phyloP scores from a whole-genome alignment of 2,329 filamentous ascomycete species.

The Paramyrothecium roridum region DNA sequence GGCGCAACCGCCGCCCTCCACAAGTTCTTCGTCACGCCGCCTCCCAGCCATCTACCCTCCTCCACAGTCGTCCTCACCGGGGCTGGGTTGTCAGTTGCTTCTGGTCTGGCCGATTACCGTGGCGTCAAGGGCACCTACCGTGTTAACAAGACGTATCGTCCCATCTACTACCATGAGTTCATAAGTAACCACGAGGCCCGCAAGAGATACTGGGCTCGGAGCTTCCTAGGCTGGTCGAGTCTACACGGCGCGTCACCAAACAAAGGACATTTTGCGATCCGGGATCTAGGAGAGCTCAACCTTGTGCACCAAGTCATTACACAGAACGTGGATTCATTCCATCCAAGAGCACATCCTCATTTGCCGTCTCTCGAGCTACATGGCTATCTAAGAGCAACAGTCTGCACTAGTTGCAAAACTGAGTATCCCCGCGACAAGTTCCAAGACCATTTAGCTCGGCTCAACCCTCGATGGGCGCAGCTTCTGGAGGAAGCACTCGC shows the following conservation, averaged over 20 bases:
- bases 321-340: slow-evolving; percentile 97
- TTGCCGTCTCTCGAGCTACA: slow-evolving; percentile 82
- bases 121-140: slow-evolving; percentile 89
- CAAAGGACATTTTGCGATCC: slow-evolving; percentile 72
- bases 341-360: slow-evolving; percentile 70
- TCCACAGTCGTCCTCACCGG: slow-evolving; percentile 62
- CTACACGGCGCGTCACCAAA: slow-evolving; percentile 79
- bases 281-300: slow-evolving; percentile 68
- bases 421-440: slow-evolving; percentile 71
- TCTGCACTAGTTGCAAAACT: slow-evolving; percentile 75
- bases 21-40: slow-evolving; percentile 67
- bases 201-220: slow-evolving; percentile 93
- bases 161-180: slow-evolving; percentile 94
- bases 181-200: slow-evolving; percentile 74
- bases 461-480: slow-evolving; percentile 84
- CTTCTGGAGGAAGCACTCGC: slow-evolving; percentile 71
- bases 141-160: slow-evolving; percentile 83
- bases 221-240: slow-evolving; percentile 88
- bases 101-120: slow-evolving; percentile 88
- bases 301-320: slow-evolving; percentile 77
- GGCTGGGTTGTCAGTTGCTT: slow-evolving; percentile 90
- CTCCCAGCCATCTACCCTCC: slow-evolving; percentile 44
- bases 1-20: slow-evolving; percentile 76
- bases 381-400: slow-evolving; percentile 78
- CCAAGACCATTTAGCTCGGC: slow-evolving; percentile 67